phyloP scores from a whole-genome alignment of 2,329 filamentous ascomycete genomes.

The Alternaria postmessia region DNA sequence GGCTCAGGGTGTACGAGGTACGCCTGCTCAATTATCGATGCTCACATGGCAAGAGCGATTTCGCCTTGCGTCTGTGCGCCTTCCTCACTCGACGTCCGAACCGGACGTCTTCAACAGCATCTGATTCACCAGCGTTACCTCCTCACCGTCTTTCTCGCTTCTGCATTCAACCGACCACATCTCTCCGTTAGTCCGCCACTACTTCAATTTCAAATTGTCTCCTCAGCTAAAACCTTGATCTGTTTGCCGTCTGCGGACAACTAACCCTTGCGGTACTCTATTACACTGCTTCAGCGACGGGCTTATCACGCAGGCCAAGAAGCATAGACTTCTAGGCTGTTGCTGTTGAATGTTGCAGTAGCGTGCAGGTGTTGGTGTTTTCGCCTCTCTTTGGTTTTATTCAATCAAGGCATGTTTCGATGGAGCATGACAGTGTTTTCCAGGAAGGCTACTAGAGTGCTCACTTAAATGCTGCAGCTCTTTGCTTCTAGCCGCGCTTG shows the following conservation, averaged over 20 bases:
- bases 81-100: constrained; percentile 8
- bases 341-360: not conserved
- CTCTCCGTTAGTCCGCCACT: not conserved
- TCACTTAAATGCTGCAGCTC: not conserved
- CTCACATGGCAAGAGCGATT: constrained; percentile 2
- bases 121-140: not conserved
- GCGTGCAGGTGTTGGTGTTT: not conserved
- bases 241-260: not conserved
- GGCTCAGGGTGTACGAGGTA: not conserved
- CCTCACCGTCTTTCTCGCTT: constrained; percentile 19
- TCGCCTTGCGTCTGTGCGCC: constrained; percentile 3
- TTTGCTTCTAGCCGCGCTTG: constrained; percentile 1
- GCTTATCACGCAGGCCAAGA: constrained; percentile 6
- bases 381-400: constrained; percentile 4
- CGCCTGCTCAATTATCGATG: constrained; percentile 1
- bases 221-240: not conserved
- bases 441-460: not conserved
- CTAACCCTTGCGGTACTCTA: not conserved
- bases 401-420: not conserved
- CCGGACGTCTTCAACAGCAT: constrained; percentile 7
- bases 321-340: not conserved
- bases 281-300: not conserved
- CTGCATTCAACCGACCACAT: constrained; percentile 1
- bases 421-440: not conserved
- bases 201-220: not conserved